These are phyloP conservation scores for Xanthoconium purpureum DNA, from an alignment of 768 basidiomycete genomes.

Conservation along the genomic window DNA sequence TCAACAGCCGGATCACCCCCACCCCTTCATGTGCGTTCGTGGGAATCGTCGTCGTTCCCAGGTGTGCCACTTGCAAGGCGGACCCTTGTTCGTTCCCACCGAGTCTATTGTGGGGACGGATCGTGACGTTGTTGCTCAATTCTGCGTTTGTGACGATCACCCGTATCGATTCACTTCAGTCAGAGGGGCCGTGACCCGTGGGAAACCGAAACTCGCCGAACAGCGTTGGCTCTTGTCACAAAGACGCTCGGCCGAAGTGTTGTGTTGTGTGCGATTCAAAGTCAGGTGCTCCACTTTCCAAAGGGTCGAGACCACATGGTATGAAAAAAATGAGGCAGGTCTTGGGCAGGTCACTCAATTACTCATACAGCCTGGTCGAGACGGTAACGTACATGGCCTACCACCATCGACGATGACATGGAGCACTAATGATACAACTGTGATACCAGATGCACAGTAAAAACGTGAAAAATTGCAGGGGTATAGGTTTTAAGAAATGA, in stretches of 20 bases:
- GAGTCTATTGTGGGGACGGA: neutral
- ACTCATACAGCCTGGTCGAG: neutral
- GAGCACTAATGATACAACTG: conserved; percentile 18
- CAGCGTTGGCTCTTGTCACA: too few species aligned
- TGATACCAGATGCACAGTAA: conserved; percentile 22
- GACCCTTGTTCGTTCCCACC: neutral
- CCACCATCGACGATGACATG: neutral
- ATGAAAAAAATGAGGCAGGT: neutral
- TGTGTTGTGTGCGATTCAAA: conserved; percentile 4
- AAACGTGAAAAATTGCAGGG: conserved; percentile 12
- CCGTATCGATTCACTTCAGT: neutral
- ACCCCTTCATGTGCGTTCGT: too few species aligned
- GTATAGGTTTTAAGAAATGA: conserved; percentile 12
- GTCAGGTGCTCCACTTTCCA: conserved; percentile 7
- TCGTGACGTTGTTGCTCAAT: neutral
- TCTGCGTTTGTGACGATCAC: neutral
- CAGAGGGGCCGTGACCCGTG: neutral
- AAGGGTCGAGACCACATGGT: conserved; percentile 9
- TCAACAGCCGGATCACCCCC: too few species aligned
- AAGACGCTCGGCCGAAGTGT: neutral
- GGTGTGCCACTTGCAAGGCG: neutral
- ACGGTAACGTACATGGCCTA: conserved; percentile 17
- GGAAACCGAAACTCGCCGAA: too few species aligned
- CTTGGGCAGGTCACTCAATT: conserved; percentile 6
- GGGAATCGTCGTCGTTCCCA: neutral